Percentiles rank a stretch among this genome's conserved stretches.
phyloP scores from a whole-genome alignment of 805 yeast genomes.

The Lachancea kluyveri region DNA sequence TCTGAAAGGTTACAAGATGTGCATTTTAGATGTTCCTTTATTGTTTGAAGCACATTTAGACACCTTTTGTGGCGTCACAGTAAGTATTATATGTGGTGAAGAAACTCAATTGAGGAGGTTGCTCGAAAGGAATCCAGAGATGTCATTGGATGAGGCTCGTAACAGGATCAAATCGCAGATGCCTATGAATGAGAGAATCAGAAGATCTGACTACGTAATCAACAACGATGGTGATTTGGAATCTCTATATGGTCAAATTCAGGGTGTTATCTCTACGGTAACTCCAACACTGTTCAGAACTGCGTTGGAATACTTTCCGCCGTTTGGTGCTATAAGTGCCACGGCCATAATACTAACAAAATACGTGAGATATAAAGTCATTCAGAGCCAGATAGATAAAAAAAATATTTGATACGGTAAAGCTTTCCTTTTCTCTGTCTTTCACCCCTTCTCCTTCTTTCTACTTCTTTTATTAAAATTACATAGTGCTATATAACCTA shows the following conservation, averaged over 20 bases:
- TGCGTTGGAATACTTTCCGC: conserved; percentile 36
- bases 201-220: conserved; percentile 58
- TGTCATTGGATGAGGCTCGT: conserved; percentile 58
- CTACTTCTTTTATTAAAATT: too few species aligned
- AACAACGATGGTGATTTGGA: conserved; percentile 50
- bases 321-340: conserved; percentile 33
- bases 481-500: too few species aligned
- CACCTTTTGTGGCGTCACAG: conserved; percentile 58
- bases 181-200: conserved; percentile 50
- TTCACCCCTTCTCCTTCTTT: too few species aligned
- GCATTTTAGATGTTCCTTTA: conserved; percentile 84
- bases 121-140: conserved; percentile 56
- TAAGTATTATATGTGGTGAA: conserved; percentile 60
- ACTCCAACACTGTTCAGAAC: conserved; percentile 34
- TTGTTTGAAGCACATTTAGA: conserved; percentile 77
- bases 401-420: too few species aligned
- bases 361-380: conserved; percentile 8
- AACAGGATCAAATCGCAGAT: conserved; percentile 75
- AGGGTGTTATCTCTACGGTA: conserved; percentile 31
- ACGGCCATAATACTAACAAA: conserved; percentile 23
- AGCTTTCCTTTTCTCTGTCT: too few species aligned
- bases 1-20: conserved; percentile 49
- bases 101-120: conserved; percentile 60
- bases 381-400: too few species aligned
- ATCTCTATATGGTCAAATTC: conserved; percentile 39